Percentiles rank a stretch among this genome's conserved stretches.
phyloP scores from a whole-genome alignment of 345 rosid species.

The Populus euphratica region DNA sequence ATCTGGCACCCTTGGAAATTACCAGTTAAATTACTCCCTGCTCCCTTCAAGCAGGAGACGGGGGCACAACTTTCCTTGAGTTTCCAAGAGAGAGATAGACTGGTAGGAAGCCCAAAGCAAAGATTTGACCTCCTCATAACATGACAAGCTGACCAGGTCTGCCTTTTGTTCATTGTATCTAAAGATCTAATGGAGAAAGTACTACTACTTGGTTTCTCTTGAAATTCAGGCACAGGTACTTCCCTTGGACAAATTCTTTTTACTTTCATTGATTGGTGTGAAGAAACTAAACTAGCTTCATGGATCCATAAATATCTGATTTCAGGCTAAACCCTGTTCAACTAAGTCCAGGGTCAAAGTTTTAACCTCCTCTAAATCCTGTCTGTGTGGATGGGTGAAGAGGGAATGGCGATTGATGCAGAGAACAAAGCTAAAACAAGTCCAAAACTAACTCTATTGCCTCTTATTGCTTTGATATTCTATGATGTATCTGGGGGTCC shows the following conservation, averaged over 20 bases:
- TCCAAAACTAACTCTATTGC: slow-evolving; percentile 70
- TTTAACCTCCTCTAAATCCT: slow-evolving; percentile 13
- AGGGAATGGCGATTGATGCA: slow-evolving; percentile 36
- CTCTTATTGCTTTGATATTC: slow-evolving; percentile 82
- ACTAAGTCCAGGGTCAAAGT: neutral
- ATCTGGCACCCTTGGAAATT: too few relatives aligned
- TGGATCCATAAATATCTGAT: neutral
- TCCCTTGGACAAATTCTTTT: neutral
- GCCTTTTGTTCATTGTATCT: neutral
- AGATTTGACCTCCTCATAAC: neutral
- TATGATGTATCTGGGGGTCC: slow-evolving; percentile 97
- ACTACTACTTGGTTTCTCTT: neutral
- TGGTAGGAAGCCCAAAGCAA: neutral
- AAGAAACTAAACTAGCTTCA: slow-evolving; percentile 1
- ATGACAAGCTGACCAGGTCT: neutral
- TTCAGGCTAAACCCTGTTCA: slow-evolving; percentile 2
- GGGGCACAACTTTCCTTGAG: neutral
- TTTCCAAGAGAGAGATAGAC: neutral
- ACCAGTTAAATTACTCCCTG: neutral
- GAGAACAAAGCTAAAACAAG: slow-evolving; percentile 28
- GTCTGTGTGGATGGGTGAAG: slow-evolving; percentile 61
- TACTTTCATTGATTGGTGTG: neutral
- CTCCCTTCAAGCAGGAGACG: neutral
- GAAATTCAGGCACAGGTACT: slow-evolving; percentile 12
- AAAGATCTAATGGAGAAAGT: neutral